Evolutionary conservation across 495 filamentous ascomycete species (phyloP), one percentile per base, ranked within the genome.

Genomic region (Xylaria palmicola): DNA sequence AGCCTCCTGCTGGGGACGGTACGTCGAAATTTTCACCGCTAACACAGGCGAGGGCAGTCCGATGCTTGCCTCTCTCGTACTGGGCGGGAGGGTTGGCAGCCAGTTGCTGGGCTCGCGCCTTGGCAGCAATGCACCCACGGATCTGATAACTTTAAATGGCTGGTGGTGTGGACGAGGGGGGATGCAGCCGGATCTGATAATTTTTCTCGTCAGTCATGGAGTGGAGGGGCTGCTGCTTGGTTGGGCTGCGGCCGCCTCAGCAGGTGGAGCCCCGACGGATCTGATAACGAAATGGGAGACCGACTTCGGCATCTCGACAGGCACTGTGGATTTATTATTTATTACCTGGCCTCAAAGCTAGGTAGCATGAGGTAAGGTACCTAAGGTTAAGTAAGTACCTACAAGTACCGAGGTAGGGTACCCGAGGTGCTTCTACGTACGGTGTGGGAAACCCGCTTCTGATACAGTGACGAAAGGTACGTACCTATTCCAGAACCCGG

Each of bases 81-180:
- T 24, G 36, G 37, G 39, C 40, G 4, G 49, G 34, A 26, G 26
- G 53, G 44, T 56, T 56, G 53, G 53, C 39, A 32, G 53, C 24
- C 15, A 9, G 53, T 12, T 44, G 34, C 22, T 56, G 37, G 55
- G 40, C 24, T n/a, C 55, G 34, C 51, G 63, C 62, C 68, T 68
- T 70, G 63, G 63, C 68, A 34, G 47, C 58, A 47, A 60, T 65
- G 66, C 60, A 70, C 36, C 29, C 61, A 67, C 77, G 77, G 78
- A 80, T 80, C 78, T 68, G 78, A 80, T 80, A 80, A 79, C 76
- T 75, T 75, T 78, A 74, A 65, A 70, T 60, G 69, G 69, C 44
- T 62, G 50, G 57, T 40, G 44, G 63, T 58, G 56, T 22, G 22
- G 39, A 17, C 24, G 53, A 27, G 22, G 53, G 32, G 22, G 53